Percentiles rank a stretch among this genome's conserved stretches.
Conservation (phyloP, 2,329 filamentous ascomycete genomes). For the Calonectria pseudoturangicola region DNA sequence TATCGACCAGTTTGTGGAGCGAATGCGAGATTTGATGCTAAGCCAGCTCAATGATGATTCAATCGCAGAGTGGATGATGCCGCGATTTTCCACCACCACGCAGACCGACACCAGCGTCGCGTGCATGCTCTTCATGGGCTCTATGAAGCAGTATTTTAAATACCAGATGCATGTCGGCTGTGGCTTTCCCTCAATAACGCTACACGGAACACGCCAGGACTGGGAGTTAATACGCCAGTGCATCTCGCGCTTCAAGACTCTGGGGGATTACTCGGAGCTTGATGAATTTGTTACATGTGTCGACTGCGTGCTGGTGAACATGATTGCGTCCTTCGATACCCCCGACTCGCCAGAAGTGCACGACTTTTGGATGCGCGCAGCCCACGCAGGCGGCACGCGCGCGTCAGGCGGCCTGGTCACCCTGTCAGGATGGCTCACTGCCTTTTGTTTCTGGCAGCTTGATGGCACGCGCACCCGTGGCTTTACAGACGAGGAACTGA, state of each 20-base stretch:
- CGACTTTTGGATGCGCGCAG: constrained; percentile 47
- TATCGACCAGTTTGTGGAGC: constrained; percentile 21
- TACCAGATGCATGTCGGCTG: constrained; percentile 31
- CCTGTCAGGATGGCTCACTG: constrained; percentile 44
- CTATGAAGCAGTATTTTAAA: constrained; percentile 43
- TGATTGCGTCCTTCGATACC: constrained; percentile 41
- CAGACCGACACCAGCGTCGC: constrained; percentile 34
- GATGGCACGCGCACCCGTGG: constrained; percentile 23
- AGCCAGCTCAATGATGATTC: constrained; percentile 4
- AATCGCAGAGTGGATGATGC: constrained; percentile 36
- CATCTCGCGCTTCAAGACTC: constrained; percentile 18
- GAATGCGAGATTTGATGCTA: constrained; percentile 23
- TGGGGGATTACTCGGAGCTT: constrained; percentile 16
- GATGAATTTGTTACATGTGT: constrained; percentile 3
- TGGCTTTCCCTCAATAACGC: constrained; percentile 37
- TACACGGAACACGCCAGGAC: constrained; percentile 35
- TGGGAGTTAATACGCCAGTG: constrained; percentile 32
- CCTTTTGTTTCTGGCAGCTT: constrained; percentile 42
- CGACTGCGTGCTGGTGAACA: constrained; percentile 35
- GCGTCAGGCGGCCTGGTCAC: constrained; percentile 26
- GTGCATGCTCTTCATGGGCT: constrained; percentile 39
- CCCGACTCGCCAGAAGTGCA: constrained; percentile 38
- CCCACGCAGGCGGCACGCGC: constrained; percentile 33
- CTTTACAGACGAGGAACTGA: constrained; percentile 14
- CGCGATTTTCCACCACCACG: constrained; percentile 33